Evolutionary conservation across 371 early-diverging fungal species (phyloP).

Genomic region (Racocetra persica): DNA sequence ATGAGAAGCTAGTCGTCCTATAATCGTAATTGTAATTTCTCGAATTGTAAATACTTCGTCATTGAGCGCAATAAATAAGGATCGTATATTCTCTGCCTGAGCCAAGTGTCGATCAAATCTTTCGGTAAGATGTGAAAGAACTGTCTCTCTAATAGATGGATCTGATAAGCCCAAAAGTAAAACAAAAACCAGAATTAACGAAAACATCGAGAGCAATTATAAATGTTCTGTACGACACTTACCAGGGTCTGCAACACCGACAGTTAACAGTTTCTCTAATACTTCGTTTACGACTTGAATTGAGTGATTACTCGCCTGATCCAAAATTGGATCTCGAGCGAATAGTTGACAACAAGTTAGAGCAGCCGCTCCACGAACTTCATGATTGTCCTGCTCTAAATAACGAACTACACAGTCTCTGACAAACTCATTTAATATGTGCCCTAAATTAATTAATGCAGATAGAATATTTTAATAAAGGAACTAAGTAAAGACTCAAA

Average conservation of each 20-base stretch:
- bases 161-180: conserved; percentile 54
- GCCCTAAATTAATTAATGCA: conserved; percentile 51
- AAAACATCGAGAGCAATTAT: background rate
- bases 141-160: conserved; percentile 79
- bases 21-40: conserved; percentile 82
- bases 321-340: conserved; percentile 76
- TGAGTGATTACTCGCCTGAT: conserved; percentile 83
- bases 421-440: conserved; percentile 91
- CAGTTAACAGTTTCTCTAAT: conserved; percentile 84
- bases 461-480: conserved; percentile 3
- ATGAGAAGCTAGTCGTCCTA: conserved; percentile 85
- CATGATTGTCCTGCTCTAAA: conserved; percentile 83
- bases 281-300: conserved; percentile 91
- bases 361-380: conserved; percentile 88
- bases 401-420: conserved; percentile 87
- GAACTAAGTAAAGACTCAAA: background rate
- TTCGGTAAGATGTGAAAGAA: conserved; percentile 79
- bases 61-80: conserved; percentile 89
- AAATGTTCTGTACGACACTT: background rate
- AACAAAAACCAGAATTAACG: conserved; percentile 28
- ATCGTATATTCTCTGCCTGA: conserved; percentile 89
- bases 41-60: conserved; percentile 94
- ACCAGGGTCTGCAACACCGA: conserved; percentile 88
- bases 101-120: conserved; percentile 91
- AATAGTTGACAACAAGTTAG: conserved; percentile 88